Evolutionary conservation across 2,329 filamentous ascomycete genomes (phyloP).

Genomic region (Exophiala mesophila): DNA sequence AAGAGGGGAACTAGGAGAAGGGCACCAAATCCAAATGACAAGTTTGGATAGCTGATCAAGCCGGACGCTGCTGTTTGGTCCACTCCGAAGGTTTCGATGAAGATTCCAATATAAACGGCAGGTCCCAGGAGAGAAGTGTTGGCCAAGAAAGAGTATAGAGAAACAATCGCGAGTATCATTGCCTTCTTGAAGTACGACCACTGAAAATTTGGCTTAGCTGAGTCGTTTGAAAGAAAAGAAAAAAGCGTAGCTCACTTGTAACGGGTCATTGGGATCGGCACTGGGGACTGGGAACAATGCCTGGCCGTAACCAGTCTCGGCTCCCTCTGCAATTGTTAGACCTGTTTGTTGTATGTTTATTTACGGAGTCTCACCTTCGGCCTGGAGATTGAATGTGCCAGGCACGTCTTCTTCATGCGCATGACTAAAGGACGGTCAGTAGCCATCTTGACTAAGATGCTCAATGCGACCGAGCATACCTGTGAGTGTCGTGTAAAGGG

Average conservation of each 20-base stretch:
- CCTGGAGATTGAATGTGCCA: slow-evolving; percentile 52
- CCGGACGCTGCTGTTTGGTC: slow-evolving; percentile 49
- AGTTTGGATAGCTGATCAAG: slow-evolving; percentile 56
- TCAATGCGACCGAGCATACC: too few relatives aligned
- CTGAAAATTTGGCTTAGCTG: too few relatives aligned
- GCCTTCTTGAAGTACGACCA: slow-evolving; percentile 55
- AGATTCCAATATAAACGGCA: slow-evolving; percentile 55
- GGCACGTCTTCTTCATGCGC: slow-evolving; percentile 54
- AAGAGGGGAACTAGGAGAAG: slow-evolving; percentile 35
- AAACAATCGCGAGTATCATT: slow-evolving; percentile 51
- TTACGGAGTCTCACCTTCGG: slow-evolving; percentile 30
- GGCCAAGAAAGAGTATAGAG: slow-evolving; percentile 55
- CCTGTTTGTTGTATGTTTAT: background rate
- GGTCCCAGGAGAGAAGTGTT: slow-evolving; percentile 55
- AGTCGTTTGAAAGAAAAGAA: too few relatives aligned
- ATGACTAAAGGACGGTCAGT: slow-evolving; percentile 38
- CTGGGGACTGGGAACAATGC: slow-evolving; percentile 58
- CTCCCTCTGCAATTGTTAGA: slow-evolving; percentile 42
- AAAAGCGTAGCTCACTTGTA: too few relatives aligned
- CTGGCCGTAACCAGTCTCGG: slow-evolving; percentile 56
- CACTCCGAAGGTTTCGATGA: slow-evolving; percentile 49
- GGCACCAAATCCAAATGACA: slow-evolving; percentile 54
- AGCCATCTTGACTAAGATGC: too few relatives aligned
- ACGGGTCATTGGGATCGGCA: slow-evolving; percentile 57
- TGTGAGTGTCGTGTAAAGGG: too few relatives aligned